Conservation (phyloP, 1,284 basidiomycete species). For the Rhodotorula glutinis region DNA sequence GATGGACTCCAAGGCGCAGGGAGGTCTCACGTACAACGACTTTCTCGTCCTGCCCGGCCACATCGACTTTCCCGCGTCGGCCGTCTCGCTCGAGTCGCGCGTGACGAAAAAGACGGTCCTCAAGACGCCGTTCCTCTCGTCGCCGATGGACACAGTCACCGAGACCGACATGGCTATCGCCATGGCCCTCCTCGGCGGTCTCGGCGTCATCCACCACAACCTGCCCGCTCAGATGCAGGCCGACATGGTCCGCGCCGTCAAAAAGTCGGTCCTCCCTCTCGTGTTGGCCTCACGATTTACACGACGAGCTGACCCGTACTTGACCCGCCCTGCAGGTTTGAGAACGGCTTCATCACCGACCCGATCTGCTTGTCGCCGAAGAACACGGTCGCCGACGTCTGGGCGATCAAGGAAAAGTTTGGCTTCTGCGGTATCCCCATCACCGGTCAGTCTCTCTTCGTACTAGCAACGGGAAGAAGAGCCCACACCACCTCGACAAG, state of each 20-base stretch:
- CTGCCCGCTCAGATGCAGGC: slow-evolving; percentile 84
- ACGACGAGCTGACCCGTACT: too few species aligned
- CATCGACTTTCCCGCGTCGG: slow-evolving; percentile 84
- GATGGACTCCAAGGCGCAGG: slow-evolving; percentile 83
- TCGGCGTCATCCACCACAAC: slow-evolving; percentile 99
- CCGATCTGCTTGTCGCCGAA: slow-evolving; percentile 80
- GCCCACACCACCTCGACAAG: background rate
- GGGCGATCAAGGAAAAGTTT: slow-evolving; percentile 85
- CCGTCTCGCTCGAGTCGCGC: slow-evolving; percentile 77
- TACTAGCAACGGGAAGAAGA: background rate
- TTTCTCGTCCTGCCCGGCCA: slow-evolving; percentile 69
- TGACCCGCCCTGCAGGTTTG: too few species aligned
- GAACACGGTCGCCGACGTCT: slow-evolving; percentile 79
- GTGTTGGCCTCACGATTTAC: too few species aligned
- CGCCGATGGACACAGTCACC: slow-evolving; percentile 99
- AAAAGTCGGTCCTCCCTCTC: slow-evolving; percentile 63
- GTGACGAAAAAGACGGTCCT: slow-evolving; percentile 80
- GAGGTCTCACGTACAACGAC: slow-evolving; percentile 86
- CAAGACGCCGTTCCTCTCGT: slow-evolving; percentile 95
- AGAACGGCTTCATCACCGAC: slow-evolving; percentile 98
- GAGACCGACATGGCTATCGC: slow-evolving; percentile 96
- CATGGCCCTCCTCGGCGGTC: slow-evolving; percentile 89
- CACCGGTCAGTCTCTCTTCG: slow-evolving; percentile 65
- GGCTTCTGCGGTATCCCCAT: slow-evolving; percentile 98
- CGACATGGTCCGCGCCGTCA: slow-evolving; percentile 93